Base-by-base conservation (phyloP, 75 land plant species). In the Gnetum montanum region DNA sequence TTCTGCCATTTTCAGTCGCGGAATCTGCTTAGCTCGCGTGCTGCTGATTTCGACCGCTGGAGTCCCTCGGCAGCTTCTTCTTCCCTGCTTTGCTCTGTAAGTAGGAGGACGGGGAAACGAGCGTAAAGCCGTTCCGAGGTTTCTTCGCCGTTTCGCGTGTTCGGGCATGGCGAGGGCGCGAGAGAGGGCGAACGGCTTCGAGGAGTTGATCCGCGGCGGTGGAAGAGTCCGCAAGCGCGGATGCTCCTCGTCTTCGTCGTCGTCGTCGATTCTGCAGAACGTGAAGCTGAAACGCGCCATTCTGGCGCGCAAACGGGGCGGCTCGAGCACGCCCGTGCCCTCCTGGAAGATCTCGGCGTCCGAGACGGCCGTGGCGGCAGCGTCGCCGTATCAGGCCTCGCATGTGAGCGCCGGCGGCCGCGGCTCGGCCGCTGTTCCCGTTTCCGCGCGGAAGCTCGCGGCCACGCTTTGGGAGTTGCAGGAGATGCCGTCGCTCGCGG, bases 371-470 rank as follows among this genome's bases (percentile, higher is more conserved):
- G 37, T 41, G 3, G 23, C 46, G 31, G 47, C 53, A 15, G 47
- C 68, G 0, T 60, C 76, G 12, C 64, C 62, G 6, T 50, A 58
- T 6, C 28, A 34, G 10, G 48, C 54, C 7, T 57, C 37, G 8
- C n/a, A n/a, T n/a, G n/a, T n/a, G n/a, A 48, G 37, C 13, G 4
- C 16, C 12, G 46, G 31, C 6, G 28, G 49, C 6, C 36, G 36
- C 0, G 41, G 47, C 18, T 60, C n/a, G 19, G 51, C 34, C 34
- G 41, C 24, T 23, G 60, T 22, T 18, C 57, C 81, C n/a, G 82
- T 90, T 24, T 88, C 97, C 8, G 97, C 97, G 20, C 59, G 97
- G 63, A 92, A 84, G 77, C 79, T 92, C 31, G 97, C 83, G 7
- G 88, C 84, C 49, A 70, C 74, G 19, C 58, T 90, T 34, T 86